These are phyloP conservation scores for Jackrogersella minutella DNA, from an alignment of 495 filamentous ascomycete genomes.

Conservation along the genomic window DNA sequence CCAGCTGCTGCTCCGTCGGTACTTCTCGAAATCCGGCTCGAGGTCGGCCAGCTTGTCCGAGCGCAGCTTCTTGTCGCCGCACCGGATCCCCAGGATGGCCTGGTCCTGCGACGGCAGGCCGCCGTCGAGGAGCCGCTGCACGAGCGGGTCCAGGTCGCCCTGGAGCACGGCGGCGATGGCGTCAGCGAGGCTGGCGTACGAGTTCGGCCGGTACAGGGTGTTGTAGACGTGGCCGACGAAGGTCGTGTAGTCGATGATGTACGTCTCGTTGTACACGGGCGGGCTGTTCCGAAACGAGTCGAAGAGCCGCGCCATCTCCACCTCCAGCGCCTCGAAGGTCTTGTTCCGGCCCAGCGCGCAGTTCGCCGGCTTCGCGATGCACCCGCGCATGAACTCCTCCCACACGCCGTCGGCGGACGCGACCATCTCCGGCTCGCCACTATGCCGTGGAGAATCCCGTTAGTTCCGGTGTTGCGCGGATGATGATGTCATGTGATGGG, in stretches of 20 bases:
- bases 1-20: conserved; percentile 18
- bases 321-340: conserved; percentile 45
- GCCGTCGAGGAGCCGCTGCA: neutral
- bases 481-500: neutral
- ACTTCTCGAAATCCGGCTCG: conserved; percentile 2
- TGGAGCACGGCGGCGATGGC: conserved; percentile 18
- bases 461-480: neutral
- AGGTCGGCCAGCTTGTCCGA: conserved; percentile 28
- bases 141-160: conserved; percentile 8
- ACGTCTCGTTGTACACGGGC: conserved; percentile 22
- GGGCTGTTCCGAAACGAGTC: conserved; percentile 45
- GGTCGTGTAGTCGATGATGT: conserved; percentile 38
- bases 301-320: conserved; percentile 37
- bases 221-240: conserved; percentile 35
- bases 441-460: neutral
- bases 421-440: conserved; percentile 42
- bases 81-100: conserved; percentile 40
- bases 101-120: conserved; percentile 18
- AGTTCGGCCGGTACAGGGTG: conserved; percentile 35
- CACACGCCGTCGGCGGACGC: conserved; percentile 41
- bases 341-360: conserved; percentile 45
- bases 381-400: conserved; percentile 45
- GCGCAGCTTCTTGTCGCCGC: conserved; percentile 38
- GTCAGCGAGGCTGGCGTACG: conserved; percentile 7
- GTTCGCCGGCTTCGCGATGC: conserved; percentile 34